Evolutionary conservation across 805 yeast genomes (phyloP), one percentile per base, ranked within the genome.

Genomic region (Isabelozyma rhagii): DNA sequence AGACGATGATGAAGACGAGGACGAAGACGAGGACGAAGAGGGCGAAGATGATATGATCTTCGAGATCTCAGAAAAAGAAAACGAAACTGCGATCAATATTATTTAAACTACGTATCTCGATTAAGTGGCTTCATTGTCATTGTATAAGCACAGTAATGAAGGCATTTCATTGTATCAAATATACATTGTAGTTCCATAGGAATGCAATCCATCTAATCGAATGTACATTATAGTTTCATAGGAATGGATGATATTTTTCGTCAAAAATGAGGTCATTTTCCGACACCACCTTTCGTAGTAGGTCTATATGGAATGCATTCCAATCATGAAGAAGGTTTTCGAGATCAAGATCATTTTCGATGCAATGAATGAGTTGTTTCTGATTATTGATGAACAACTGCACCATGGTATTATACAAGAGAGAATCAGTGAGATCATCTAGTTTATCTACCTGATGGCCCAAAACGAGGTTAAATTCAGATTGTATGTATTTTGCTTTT

Each of bases 401-500:
- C 5, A 63, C 55, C 11, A 67, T 66, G 7, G 68, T 49, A 48
- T 62, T 69, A 51, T 74, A 74, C 31, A 74, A 56, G 25, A 71
- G 56, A 15, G 71, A 63, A 51, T 74, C 79, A n/a, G 71, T 60
- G 54, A 74, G 62, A 56, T 74, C 79, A 50, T 74, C 79, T 14
- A 64, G 49, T 50, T 74, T 74, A 6, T 53, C 50, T 41, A 58
- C 28, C 45, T 27, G 25, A 13, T 21, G 25, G 11, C 41, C 17
- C 40, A 46, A 15, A 43, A 39, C 21, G 44, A 38, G 44, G 47
- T 50, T 44, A 15, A 39, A 39, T 8, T 9, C 41, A 39, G 15
- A 11, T 8, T 39, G 15, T n/a, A 39, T 5, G 18, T 3, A n/a
- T 8, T 43, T 28, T 8, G 14, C 38, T 7, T 14, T n/a, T n/a